Base-by-base conservation (phyloP, 768 basidiomycete species). In the Leccinum rimulosum region DNA sequence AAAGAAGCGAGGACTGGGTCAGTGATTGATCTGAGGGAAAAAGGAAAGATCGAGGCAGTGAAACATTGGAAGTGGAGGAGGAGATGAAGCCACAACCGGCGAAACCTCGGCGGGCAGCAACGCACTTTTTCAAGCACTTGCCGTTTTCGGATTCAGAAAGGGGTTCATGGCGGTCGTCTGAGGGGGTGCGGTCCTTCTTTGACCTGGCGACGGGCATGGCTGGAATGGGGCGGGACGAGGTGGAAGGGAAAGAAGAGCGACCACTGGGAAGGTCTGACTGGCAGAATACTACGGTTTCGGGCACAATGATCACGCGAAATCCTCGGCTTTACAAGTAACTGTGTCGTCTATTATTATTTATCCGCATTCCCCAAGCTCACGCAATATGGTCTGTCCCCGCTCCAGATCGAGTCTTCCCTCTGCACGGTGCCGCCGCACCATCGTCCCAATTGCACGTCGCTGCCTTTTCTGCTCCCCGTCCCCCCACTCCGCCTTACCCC, bases 91-190 rank as follows among this genome's bases (percentile, higher is more conserved):
- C 3, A 73, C 69, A 66, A 43, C 68, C 83, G 85, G 84, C 77
- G 78, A 83, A 86, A 82, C 64, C 57, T 83, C 84, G 65, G 68
- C 84, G 65, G 68, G 79, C 77, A 60, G 55, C 19, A 59, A 84
- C 88, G 75, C 76, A 89, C 88, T 89, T 90, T 84, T 87, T 82
- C 80, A 89, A 89, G 77, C 79, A 81, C 78, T 85, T 88, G 78
- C 80, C 84, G 75, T 82, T 86, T 81, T 87, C 85, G 82, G 83
- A 71, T 81, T 87, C 85, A 82, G 83, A 71, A 72, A 74, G 68
- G 65, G 40, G 35, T 73, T 83, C 82, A 77, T 82, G 75, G 72
- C 85, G 86, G 79, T 87, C 86, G 84, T 51, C 50, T 19, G 50
- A 33, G 19, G 50, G 80, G 62, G 83, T 79, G 56, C 68, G 75